phyloP scores from a whole-genome alignment of 805 yeast genomes.

The Candida fluviatilis region DNA sequence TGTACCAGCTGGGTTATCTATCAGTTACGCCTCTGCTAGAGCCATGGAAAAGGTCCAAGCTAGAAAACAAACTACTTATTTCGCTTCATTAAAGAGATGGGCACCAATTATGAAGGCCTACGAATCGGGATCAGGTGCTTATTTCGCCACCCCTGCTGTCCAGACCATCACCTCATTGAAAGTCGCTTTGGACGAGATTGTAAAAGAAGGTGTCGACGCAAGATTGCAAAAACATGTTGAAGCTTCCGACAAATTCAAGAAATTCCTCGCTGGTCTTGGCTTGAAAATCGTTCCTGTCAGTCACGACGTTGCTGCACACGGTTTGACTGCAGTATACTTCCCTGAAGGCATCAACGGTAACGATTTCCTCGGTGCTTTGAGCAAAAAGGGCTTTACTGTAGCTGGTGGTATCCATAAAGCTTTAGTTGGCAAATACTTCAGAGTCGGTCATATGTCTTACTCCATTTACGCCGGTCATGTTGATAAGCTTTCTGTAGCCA shows the following conservation, averaged over 20 bases:
- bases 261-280: constrained; percentile 52
- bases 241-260: constrained; percentile 65
- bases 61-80: constrained; percentile 50
- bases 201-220: constrained; percentile 49
- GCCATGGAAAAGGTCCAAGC: constrained; percentile 60
- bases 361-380: constrained; percentile 54
- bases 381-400: constrained; percentile 64
- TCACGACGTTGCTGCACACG: constrained; percentile 70
- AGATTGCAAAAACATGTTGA: constrained; percentile 62
- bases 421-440: constrained; percentile 75
- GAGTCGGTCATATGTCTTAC: constrained; percentile 96
- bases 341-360: constrained; percentile 71
- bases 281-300: constrained; percentile 63
- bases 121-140: constrained; percentile 74
- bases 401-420: constrained; percentile 91
- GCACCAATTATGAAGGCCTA: constrained; percentile 82
- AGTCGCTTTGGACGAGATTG: constrained; percentile 69
- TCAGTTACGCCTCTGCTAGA: constrained; percentile 70
- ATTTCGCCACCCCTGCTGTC: constrained; percentile 96
- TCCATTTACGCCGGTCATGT: constrained; percentile 46
- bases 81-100: constrained; percentile 79
- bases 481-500: constrained; percentile 28
- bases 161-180: constrained; percentile 80
- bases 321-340: constrained; percentile 79
- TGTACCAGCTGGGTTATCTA: constrained; percentile 87